Evolutionary conservation across 495 filamentous ascomycete genomes (phyloP), one percentile per base, ranked within the genome.

Genomic region (Penicillium roqueforti): DNA sequence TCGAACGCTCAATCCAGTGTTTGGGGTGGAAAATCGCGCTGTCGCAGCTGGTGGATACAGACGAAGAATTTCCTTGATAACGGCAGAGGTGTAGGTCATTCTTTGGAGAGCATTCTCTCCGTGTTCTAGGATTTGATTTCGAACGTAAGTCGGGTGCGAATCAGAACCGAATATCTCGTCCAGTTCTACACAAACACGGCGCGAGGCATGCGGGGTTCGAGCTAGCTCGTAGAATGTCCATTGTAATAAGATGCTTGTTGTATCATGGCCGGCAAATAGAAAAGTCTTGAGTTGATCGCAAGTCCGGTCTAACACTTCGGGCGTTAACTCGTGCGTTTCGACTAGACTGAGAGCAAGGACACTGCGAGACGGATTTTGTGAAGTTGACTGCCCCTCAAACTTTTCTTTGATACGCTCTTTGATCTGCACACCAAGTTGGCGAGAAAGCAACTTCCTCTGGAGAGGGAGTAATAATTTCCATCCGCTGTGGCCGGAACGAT

Each of bases 31-130:
- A 23, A 55, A 51, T 11, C 78, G 72, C 8, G 68, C 72, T 13
- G 66, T 70, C 7, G 60, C 73, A 0, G 74, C 73, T 0, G 75
- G 70, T 4, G 77, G 70, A 52, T 68, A 73, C 1, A 80, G 37
- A 0, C 78, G 68, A 7, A 80, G 53, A 0, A 69, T 68, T 46
- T 81, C 79, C 51, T 77, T 80, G 52, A 81, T 72, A 1, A 81
- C 67, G 1, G 77, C 78, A 0, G 67, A 43, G 0, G 72, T 73
- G 52, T 76, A 81, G 1, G 65, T 58, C 29, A 80, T 54, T 32
- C 63, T 48, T 38, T 72, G 68, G n/a, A 81, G 55, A 7, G 53
- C n/a, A 5, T 34, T 51, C 6, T 32, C 52, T 2, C 52, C 60
- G 13, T 23, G 32, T 40, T 2, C 62, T 44, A 49, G 4, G 10